A percentile compares a stretch with the other conserved stretches of the same genome.
Evolutionary conservation across 2,329 filamentous ascomycete species (phyloP).

Genomic region (Monilinia fructigena): DNA sequence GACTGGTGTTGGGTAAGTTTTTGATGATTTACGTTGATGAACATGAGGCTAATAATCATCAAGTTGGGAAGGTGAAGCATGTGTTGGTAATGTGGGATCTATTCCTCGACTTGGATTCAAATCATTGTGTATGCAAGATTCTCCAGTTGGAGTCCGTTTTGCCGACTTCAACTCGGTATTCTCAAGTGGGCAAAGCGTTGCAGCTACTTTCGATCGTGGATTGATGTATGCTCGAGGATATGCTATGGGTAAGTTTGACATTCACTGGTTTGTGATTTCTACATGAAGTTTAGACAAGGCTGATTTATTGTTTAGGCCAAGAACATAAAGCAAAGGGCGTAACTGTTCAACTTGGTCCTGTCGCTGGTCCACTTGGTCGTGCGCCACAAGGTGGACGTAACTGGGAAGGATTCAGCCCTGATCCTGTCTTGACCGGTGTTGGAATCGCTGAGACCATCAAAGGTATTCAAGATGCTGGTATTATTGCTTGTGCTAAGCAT

Average conservation of each 20-base stretch:
- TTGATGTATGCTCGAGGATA: conserved; percentile 54
- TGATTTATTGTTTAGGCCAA: conserved; percentile 21
- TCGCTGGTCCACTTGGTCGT: conserved; percentile 67
- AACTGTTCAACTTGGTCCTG: conserved; percentile 72
- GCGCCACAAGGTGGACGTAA: conserved; percentile 67
- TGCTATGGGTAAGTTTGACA: conserved; percentile 44
- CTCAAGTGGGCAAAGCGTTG: conserved; percentile 66
- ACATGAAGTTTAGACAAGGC: neutral
- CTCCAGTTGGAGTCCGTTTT: conserved; percentile 44
- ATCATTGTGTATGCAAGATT: conserved; percentile 40
- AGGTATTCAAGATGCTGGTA: conserved; percentile 78
- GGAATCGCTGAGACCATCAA: conserved; percentile 70
- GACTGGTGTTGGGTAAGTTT: conserved; percentile 60
- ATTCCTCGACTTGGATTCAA: conserved; percentile 40
- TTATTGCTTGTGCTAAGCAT: conserved; percentile 82
- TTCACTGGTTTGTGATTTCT: neutral
- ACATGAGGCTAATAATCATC: neutral
- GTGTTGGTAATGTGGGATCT: conserved; percentile 36
- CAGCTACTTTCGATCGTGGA: conserved; percentile 66
- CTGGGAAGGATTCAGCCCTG: conserved; percentile 69
- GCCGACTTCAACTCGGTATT: conserved; percentile 68
- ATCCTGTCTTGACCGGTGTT: conserved; percentile 68
- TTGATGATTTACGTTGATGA: neutral
- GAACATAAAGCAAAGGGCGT: conserved; percentile 75
- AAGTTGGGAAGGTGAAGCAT: conserved; percentile 35